A percentile compares a stretch with the other conserved stretches of the same genome.
Conservation (phyloP, 1,139 yeast species). For the Candida sp. region DNA sequence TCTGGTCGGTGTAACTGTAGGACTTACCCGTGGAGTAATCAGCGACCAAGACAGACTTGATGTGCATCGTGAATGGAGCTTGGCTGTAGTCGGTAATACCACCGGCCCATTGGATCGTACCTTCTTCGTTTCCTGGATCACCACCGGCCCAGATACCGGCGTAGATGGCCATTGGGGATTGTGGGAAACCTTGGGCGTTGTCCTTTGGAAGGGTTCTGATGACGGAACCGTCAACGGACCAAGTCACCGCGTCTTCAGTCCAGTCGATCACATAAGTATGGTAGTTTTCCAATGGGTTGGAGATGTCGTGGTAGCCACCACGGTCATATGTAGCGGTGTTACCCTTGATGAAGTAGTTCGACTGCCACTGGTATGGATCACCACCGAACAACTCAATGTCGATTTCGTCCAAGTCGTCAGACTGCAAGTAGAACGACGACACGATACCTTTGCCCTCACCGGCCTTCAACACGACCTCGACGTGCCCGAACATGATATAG, state of each 20-base stretch:
- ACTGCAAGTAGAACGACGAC: slow-evolving; percentile 80
- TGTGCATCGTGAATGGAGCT: slow-evolving; percentile 73
- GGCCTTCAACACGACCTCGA: slow-evolving; percentile 73
- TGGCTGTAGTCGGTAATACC: slow-evolving; percentile 68
- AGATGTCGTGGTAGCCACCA: slow-evolving; percentile 65
- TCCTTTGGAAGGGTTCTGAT: slow-evolving; percentile 62
- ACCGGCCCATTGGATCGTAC: slow-evolving; percentile 89
- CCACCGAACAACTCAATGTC: slow-evolving; percentile 89
- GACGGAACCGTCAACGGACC: slow-evolving; percentile 64
- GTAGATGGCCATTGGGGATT: slow-evolving; percentile 73
- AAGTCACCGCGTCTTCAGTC: slow-evolving; percentile 62
- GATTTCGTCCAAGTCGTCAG: slow-evolving; percentile 87
- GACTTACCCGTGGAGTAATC: slow-evolving; percentile 83
- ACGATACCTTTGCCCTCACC: slow-evolving; percentile 80
- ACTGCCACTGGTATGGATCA: slow-evolving; percentile 72
- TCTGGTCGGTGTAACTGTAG: slow-evolving; percentile 64
- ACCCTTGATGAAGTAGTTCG: slow-evolving; percentile 86
- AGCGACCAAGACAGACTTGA: slow-evolving; percentile 62
- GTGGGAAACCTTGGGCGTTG: slow-evolving; percentile 71
- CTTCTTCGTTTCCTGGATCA: slow-evolving; percentile 63
- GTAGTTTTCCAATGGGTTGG: slow-evolving; percentile 55
- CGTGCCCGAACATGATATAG: slow-evolving; percentile 85
- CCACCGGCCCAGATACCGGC: slow-evolving; percentile 89
- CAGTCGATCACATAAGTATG: slow-evolving; percentile 87
- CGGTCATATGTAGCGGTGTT: slow-evolving; percentile 76